These are phyloP conservation scores for Uronychia binucleata DNA, from an alignment of 73 alveolate genomes.

Conservation along the genomic window DNA sequence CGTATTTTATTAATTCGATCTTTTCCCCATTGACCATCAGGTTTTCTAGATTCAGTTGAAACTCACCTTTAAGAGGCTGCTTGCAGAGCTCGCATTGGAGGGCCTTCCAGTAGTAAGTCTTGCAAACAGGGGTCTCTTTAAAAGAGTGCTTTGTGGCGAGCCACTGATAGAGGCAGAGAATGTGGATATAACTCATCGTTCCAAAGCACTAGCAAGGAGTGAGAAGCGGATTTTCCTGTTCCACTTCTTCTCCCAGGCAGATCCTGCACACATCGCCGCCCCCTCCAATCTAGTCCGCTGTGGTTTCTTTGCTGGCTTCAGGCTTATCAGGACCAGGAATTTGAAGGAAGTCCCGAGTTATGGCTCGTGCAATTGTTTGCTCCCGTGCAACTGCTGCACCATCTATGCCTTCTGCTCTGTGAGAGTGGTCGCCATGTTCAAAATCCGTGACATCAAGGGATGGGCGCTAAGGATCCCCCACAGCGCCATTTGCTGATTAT, in stretches of 20 bases:
- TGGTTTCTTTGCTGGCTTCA: neutral
- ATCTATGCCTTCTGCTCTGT: too few species aligned
- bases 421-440: neutral
- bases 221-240: slow-evolving; percentile 49
- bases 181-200: slow-evolving; percentile 54
- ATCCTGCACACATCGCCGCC: slow-evolving; percentile 48
- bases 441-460: neutral
- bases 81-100: slow-evolving; percentile 37
- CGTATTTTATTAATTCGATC: slow-evolving; percentile 16
- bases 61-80: slow-evolving; percentile 21
- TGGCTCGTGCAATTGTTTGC: neutral
- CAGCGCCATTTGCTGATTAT: too few species aligned
- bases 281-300: neutral
- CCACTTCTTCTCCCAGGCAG: slow-evolving; percentile 59
- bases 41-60: neutral
- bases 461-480: too few species aligned
- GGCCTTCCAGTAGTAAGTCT: slow-evolving; percentile 37
- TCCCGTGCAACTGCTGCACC: neutral
- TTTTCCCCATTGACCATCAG: slow-evolving; percentile 15
- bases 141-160: slow-evolving; percentile 31
- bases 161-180: slow-evolving; percentile 64
- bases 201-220: slow-evolving; percentile 71
- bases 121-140: slow-evolving; percentile 17
- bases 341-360: neutral
- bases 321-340: neutral